Conservation (phyloP, 2,329 filamentous ascomycete genomes). For the Cytospora schulzeri region DNA sequence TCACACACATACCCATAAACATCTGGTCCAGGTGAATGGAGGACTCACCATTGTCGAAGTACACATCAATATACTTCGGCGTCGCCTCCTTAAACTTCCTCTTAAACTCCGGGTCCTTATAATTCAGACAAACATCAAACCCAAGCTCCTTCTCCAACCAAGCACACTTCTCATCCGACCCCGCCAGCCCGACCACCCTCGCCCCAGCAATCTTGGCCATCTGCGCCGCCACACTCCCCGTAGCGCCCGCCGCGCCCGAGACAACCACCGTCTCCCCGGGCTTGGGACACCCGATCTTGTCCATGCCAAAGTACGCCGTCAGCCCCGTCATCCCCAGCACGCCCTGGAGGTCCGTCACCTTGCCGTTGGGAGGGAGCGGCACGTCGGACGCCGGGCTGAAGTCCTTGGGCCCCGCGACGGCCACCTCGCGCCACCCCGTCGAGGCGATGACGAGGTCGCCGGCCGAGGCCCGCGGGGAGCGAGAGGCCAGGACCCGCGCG, state of each 20-base stretch:
- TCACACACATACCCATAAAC: neutral
- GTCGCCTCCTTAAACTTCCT: constrained; percentile 63
- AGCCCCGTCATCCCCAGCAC: constrained; percentile 62
- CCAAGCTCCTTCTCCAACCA: constrained; percentile 64
- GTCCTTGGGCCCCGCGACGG: constrained; percentile 50
- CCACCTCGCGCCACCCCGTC: constrained; percentile 61
- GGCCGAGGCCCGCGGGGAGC: constrained; percentile 46
- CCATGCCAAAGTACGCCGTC: constrained; percentile 69
- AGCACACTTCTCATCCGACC: constrained; percentile 57
- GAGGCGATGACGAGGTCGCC: constrained; percentile 55
- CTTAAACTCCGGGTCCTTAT: constrained; percentile 65
- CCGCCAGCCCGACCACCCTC: constrained; percentile 57
- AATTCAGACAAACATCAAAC: constrained; percentile 69
- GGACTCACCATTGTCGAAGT: constrained; percentile 63
- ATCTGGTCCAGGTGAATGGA: no score
- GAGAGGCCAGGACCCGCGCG: constrained; percentile 53
- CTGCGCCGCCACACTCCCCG: constrained; percentile 66
- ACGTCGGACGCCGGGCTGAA: constrained; percentile 32
- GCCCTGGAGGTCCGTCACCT: constrained; percentile 54
- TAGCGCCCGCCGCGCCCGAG: constrained; percentile 67
- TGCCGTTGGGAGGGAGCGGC: constrained; percentile 31
- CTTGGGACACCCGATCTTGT: constrained; percentile 62
- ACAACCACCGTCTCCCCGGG: constrained; percentile 68
- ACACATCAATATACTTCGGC: constrained; percentile 66
- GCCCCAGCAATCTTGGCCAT: constrained; percentile 66